Conservation (phyloP, 2,329 filamentous ascomycete species). For the Neophaeococcomyces aloes region DNA sequence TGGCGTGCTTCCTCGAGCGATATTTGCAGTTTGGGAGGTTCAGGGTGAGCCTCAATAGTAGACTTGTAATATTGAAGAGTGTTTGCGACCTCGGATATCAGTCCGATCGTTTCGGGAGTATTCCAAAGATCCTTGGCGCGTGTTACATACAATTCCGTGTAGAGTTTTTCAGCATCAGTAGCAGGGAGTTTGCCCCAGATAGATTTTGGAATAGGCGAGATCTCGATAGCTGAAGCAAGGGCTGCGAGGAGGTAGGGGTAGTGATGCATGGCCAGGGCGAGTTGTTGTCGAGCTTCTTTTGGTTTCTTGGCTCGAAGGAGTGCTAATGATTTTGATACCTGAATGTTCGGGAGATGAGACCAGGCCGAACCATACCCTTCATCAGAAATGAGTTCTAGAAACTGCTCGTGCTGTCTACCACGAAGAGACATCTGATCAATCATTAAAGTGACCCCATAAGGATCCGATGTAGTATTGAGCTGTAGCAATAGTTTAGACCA, state of each 20-base stretch:
- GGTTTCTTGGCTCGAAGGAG: constrained; percentile 59
- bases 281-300: constrained; percentile 52
- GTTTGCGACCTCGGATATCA: constrained; percentile 61
- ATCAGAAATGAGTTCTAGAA: constrained; percentile 57
- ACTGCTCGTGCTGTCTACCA: constrained; percentile 63
- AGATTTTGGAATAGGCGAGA: constrained; percentile 63
- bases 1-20: constrained; percentile 57
- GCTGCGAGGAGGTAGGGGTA: constrained; percentile 78
- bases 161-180: constrained; percentile 54
- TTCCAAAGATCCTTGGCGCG: constrained; percentile 80
- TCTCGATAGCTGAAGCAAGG: constrained; percentile 67
- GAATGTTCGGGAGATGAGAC: constrained; percentile 56
- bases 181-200: constrained; percentile 72
- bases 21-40: constrained; percentile 37
- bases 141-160: constrained; percentile 64
- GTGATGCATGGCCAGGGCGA: constrained; percentile 57
- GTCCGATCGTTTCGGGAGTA: constrained; percentile 55
- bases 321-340: constrained; percentile 67
- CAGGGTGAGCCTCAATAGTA: constrained; percentile 28
- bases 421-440: constrained; percentile 79
- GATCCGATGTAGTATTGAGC: constrained; percentile 62
- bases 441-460: constrained; percentile 69
- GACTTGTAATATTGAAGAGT: constrained; percentile 39
- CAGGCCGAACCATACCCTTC: constrained; percentile 41
- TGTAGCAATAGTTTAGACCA: constrained; percentile 80